Evolutionary conservation across 73 alveolate species (phyloP).

Genomic region (Urostyla sp.): DNA sequence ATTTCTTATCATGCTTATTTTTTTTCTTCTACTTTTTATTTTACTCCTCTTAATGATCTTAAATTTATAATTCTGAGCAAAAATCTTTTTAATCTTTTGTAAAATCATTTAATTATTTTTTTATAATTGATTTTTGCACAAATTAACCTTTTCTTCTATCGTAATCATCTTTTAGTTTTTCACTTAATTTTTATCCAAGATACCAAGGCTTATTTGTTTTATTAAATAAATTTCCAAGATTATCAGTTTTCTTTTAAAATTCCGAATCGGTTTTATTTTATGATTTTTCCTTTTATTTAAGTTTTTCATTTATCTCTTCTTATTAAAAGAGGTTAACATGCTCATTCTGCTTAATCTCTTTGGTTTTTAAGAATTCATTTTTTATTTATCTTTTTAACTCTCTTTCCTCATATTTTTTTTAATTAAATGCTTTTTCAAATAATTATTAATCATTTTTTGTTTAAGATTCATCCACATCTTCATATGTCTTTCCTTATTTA

Average conservation of each 20-base stretch:
- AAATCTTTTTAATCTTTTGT: background rate
- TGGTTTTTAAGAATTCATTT: background rate
- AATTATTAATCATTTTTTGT: conserved; percentile 5
- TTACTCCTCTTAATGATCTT: background rate
- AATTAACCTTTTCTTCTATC: background rate
- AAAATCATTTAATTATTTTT: conserved; percentile 15
- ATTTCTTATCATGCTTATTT: background rate
- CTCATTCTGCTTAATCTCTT: background rate
- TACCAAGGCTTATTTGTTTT: conserved; percentile 46
- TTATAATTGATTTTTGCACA: background rate
- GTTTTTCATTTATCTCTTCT: conserved; percentile 13
- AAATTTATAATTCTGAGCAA: conserved; percentile 12
- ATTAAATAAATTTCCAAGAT: conserved; percentile 22
- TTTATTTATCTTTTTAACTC: conserved; percentile 12
- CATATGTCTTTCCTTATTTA: background rate
- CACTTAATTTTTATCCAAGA: background rate
- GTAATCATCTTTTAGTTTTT: background rate
- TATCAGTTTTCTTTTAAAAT: conserved; percentile 19
- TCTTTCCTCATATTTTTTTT: background rate
- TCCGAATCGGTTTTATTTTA: background rate
- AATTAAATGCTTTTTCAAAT: conserved; percentile 2
- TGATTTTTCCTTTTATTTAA: background rate
- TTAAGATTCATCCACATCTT: background rate
- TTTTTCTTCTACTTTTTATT: conserved; percentile 18
- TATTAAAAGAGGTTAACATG: conserved; percentile 32